A percentile compares a stretch with the other conserved stretches of the same genome.
These are phyloP conservation scores for Boletus semigastroideus DNA, from an alignment of 1,284 basidiomycete genomes.

Conservation along the genomic window DNA sequence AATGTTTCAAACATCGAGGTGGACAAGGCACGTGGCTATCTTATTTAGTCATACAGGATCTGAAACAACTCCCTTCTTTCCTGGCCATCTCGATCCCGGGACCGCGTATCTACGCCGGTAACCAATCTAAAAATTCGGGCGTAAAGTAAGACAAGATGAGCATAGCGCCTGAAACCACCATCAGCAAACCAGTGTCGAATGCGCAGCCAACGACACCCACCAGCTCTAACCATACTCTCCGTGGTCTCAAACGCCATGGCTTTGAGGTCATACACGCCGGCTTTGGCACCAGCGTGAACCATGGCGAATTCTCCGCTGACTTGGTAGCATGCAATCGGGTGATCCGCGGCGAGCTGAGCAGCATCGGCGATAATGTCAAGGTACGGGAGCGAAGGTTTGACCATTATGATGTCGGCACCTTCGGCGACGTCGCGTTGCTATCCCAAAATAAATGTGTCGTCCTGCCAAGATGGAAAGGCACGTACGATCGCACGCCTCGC, in stretches of 20 bases:
- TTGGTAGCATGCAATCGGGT: slow-evolving; percentile 94
- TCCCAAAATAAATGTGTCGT: background rate
- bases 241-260: slow-evolving; percentile 93
- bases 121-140: slow-evolving; percentile 92
- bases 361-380: slow-evolving; percentile 95
- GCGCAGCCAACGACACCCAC: slow-evolving; percentile 42
- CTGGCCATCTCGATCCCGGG: background rate
- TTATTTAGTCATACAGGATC: background rate
- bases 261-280: slow-evolving; percentile 90
- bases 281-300: slow-evolving; percentile 90
- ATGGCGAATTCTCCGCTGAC: slow-evolving; percentile 98
- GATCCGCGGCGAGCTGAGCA: slow-evolving; percentile 76
- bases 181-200: slow-evolving; percentile 1
- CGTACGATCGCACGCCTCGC: slow-evolving; percentile 91
- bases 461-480: background rate
- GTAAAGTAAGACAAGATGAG: slow-evolving; percentile 95
- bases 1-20: too few relatives aligned
- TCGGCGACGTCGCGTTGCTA: slow-evolving; percentile 89
- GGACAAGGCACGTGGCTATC: slow-evolving; percentile 2
- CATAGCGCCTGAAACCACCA: slow-evolving; percentile 64
- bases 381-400: slow-evolving; percentile 95
- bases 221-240: slow-evolving; percentile 89
- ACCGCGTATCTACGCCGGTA: slow-evolving; percentile 47
- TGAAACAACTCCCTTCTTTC: background rate
- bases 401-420: slow-evolving; percentile 99